Conservation (phyloP, 495 filamentous ascomycete species). For the Xylaria bambusicola region DNA sequence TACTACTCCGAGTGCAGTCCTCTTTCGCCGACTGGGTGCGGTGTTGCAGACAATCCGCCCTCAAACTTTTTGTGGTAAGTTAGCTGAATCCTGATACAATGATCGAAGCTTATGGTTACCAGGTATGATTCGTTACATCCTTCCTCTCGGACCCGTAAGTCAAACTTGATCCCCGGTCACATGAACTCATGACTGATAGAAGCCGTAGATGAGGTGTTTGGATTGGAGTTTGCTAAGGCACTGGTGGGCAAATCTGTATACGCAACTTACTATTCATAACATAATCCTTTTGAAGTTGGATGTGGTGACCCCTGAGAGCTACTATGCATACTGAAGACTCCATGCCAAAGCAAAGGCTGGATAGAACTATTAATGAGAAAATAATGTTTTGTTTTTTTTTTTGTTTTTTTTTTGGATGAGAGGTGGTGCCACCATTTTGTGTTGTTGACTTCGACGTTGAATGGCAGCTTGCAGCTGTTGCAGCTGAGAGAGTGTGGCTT, state of each 20-base stretch:
- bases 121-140: conserved; percentile 67
- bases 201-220: conserved; percentile 50
- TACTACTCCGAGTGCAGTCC: conserved; percentile 55
- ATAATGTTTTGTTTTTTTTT: too few species aligned
- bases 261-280: conserved; percentile 40
- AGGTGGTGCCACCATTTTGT: too few species aligned
- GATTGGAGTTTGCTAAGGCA: conserved; percentile 60
- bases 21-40: conserved; percentile 35
- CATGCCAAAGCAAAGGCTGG: too few species aligned
- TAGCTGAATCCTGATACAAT: conserved; percentile 29
- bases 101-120: conserved; percentile 49
- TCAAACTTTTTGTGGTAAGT: conserved; percentile 48
- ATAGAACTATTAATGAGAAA: too few species aligned
- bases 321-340: too few species aligned
- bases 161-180: conserved; percentile 39
- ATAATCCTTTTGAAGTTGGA: too few species aligned
- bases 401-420: too few species aligned
- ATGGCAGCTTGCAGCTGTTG: too few species aligned
- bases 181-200: conserved; percentile 25
- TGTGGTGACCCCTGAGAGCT: too few species aligned
- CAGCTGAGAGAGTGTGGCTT: too few species aligned
- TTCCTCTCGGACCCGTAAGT: conserved; percentile 55
- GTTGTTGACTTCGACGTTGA: too few species aligned
- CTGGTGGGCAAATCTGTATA: conserved; percentile 59
- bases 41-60: conserved; percentile 28